Evolutionary conservation across 164 flowering plant genomes (phyloP).

Genomic region (Chimonanthus praecox): DNA sequence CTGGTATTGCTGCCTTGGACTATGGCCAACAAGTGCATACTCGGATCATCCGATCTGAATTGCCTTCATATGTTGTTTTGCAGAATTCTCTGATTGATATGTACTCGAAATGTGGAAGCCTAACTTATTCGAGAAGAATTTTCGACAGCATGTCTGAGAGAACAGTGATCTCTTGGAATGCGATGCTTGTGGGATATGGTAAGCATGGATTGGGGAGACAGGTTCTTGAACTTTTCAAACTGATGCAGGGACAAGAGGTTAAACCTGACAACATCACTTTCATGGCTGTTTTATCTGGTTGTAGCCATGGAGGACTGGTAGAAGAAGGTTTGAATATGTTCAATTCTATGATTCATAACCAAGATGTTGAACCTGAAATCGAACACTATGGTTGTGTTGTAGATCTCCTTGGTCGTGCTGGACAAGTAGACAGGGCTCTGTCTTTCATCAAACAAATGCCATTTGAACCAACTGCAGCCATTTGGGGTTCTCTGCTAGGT

Average conservation of each 20-base stretch:
- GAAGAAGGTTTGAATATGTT: slow-evolving; percentile 25
- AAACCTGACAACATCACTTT: slow-evolving; percentile 23
- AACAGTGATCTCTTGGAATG: slow-evolving; percentile 28
- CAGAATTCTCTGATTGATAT: slow-evolving; percentile 30
- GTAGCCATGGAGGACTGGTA: slow-evolving; percentile 33
- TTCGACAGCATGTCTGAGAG: slow-evolving; percentile 26
- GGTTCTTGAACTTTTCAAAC: slow-evolving; percentile 22
- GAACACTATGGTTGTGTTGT: slow-evolving; percentile 32
- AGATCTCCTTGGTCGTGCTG: slow-evolving; percentile 33
- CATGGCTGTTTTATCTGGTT: slow-evolving; percentile 28
- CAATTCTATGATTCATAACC: slow-evolving; percentile 13
- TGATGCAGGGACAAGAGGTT: slow-evolving; percentile 18
- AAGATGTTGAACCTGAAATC: slow-evolving; percentile 19
- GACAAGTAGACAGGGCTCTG: slow-evolving; percentile 20
- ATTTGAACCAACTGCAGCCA: slow-evolving; percentile 28
- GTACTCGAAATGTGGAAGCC: slow-evolving; percentile 33
- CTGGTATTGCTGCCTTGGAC: slow-evolving; percentile 31
- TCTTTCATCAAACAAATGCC: slow-evolving; percentile 24
- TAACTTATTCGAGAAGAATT: slow-evolving; percentile 20
- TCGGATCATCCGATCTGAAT: slow-evolving; percentile 16
- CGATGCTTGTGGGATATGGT: slow-evolving; percentile 31
- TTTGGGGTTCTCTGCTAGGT: slow-evolving; percentile 31
- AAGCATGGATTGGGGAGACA: slow-evolving; percentile 32
- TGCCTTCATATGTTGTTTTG: slow-evolving; percentile 23
- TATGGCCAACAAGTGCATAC: slow-evolving; percentile 28